These are phyloP conservation scores for Phytophthora multivora DNA, from an alignment of 352 stramenopile genomes.

Conservation along the genomic window DNA sequence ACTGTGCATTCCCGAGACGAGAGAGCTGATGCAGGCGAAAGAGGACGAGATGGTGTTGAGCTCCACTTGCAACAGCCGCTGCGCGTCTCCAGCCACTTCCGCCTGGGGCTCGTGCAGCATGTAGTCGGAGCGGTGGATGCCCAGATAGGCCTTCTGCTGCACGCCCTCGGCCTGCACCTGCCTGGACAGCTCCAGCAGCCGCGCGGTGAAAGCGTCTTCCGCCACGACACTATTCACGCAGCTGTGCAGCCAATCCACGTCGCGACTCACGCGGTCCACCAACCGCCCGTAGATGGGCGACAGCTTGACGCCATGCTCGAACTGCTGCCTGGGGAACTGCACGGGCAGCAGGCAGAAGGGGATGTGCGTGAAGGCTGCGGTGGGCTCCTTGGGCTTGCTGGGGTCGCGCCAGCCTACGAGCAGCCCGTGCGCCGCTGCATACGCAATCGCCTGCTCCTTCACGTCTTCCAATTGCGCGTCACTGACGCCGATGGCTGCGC, in stretches of 20 bases:
- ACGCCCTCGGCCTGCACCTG: conserved; percentile 67
- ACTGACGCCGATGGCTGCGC: conserved; percentile 47
- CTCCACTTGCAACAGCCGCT: conserved; percentile 94
- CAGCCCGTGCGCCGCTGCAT: conserved; percentile 73
- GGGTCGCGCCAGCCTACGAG: conserved; percentile 67
- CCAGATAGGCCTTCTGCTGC: conserved; percentile 85
- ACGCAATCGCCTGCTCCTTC: conserved; percentile 80
- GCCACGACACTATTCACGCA: conserved; percentile 75
- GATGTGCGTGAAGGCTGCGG: conserved; percentile 74
- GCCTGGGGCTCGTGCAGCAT: conserved; percentile 90
- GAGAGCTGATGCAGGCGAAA: conserved; percentile 95
- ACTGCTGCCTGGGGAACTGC: conserved; percentile 58
- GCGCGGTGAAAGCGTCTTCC: conserved; percentile 87
- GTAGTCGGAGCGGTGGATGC: conserved; percentile 94
- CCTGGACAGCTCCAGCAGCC: conserved; percentile 81
- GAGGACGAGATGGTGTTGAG: conserved; percentile 98
- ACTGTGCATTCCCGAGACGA: conserved; percentile 92
- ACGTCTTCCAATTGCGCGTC: conserved; percentile 44
- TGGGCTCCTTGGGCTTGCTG: conserved; percentile 19
- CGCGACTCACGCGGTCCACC: conserved; percentile 81
- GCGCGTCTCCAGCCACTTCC: conserved; percentile 37
- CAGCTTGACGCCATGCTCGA: conserved; percentile 66
- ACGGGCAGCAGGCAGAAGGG: conserved; percentile 77
- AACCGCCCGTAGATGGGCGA: conserved; percentile 77
- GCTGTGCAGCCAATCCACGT: conserved; percentile 79